A percentile compares a stretch with the other conserved stretches of the same genome.
Evolutionary conservation across 768 basidiomycete genomes (phyloP).

Genomic region (Suillus weaverae): DNA sequence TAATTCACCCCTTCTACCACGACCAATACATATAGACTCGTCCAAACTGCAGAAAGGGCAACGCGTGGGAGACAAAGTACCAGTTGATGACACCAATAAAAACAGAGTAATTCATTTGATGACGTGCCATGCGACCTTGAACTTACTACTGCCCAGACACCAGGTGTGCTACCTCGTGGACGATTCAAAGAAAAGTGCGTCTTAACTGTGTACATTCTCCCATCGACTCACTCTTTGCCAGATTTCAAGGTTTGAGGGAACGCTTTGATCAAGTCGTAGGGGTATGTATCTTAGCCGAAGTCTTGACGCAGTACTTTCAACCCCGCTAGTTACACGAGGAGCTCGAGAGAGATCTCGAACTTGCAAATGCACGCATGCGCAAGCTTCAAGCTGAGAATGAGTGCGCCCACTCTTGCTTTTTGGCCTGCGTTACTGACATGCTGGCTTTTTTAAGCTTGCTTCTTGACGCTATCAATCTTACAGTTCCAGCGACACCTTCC

Average conservation of each 20-base stretch:
- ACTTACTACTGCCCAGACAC: constrained; percentile 14
- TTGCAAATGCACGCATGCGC: constrained; percentile 28
- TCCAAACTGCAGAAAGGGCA: constrained; percentile 11
- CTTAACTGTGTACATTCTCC: neutral
- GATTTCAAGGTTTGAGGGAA: constrained; percentile 33
- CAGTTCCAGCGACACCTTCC: constrained; percentile 33
- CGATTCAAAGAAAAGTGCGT: constrained; percentile 36
- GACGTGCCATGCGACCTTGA: neutral
- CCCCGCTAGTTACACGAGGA: constrained; percentile 22
- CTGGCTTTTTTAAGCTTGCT: constrained; percentile 22
- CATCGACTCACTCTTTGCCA: neutral
- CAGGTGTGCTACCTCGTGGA: constrained; percentile 10
- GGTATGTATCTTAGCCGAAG: constrained; percentile 17
- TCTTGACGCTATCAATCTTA: constrained; percentile 34
- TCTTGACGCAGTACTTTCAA: neutral
- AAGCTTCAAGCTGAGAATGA: constrained; percentile 35
- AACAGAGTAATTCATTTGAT: constrained; percentile 22
- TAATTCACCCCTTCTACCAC: neutral
- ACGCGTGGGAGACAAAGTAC: constrained; percentile 8
- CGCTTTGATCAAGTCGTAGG: constrained; percentile 33
- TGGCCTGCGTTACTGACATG: neutral
- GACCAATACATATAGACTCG: neutral
- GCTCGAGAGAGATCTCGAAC: constrained; percentile 27
- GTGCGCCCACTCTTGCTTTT: constrained; percentile 16
- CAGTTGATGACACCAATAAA: constrained; percentile 22